Base-by-base conservation (phyloP, 2,329 filamentous ascomycete species). In the Arthrobotrys megalospora region DNA sequence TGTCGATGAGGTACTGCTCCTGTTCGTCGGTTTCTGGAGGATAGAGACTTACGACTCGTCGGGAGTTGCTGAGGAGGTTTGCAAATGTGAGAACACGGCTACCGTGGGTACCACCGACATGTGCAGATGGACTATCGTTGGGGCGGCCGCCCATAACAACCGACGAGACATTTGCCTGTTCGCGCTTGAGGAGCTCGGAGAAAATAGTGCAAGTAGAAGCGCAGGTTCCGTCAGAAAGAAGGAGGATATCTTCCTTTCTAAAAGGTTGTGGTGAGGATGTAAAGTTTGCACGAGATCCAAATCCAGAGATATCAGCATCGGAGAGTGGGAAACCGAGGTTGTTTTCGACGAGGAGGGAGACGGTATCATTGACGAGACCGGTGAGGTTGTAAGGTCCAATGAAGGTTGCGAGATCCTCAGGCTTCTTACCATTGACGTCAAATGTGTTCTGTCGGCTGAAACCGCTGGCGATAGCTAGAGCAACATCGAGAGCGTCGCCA, bases 81-180 rank as follows among this genome's bases (percentile, higher is more conserved):
- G 10, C 53, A 24, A 45, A 72, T 10, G 38, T 55, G 21, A 79
- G 68, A 32, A 73, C 64, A 72, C 87, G 85, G 0, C 85, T 85
- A 36, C 90, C 91, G 81, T 91, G 90, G 55, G 89, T 87, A 19
- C 90, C 91, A 11, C 90, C 90, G 14, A 91, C 86, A 5, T 86
- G 87, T n/a, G 69, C 52, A 3, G 73, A 70, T 36, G 79, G 68
- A 0, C 48, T 43, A 24, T 79, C 68, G 47, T 79, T 72, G 2
- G 76, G 76, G n/a, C 67, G 67, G 82, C 21, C 76, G 7, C 88
- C 73, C 65, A 77, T 70, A 73, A 88, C 84, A 7, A 86, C 87
- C 58, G 87, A 85, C 3, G 86, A 87, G 83, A 87, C 86, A 2
- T 84, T 84, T 0, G 85, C 80, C 8, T 84, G 90, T 73, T 86